These are phyloP conservation scores for Cladosporium sp. DNA, from an alignment of 2,329 filamentous ascomycete species.

Conservation along the genomic window DNA sequence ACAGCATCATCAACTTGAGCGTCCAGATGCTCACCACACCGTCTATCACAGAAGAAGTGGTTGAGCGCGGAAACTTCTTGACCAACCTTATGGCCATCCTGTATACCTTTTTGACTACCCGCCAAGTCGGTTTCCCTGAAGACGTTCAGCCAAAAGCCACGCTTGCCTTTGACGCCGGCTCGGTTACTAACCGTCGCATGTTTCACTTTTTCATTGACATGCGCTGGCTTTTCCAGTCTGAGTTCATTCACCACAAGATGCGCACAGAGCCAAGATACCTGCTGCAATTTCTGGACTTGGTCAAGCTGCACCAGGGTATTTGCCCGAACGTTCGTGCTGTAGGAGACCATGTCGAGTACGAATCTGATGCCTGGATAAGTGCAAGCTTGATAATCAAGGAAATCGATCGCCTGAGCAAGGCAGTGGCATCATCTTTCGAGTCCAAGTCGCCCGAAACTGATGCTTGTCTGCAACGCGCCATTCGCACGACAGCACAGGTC, in stretches of 20 bases:
- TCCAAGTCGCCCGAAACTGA: constrained; percentile 47
- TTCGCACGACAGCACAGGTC: constrained; percentile 70
- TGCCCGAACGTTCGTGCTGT: constrained; percentile 90
- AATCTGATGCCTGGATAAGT: constrained; percentile 96
- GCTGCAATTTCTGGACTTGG: constrained; percentile 89
- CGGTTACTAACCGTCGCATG: constrained; percentile 89
- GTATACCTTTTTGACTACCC: constrained; percentile 93
- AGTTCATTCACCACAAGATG: constrained; percentile 81
- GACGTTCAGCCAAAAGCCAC: constrained; percentile 82
- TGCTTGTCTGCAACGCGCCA: constrained; percentile 64
- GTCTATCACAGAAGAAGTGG: constrained; percentile 92
- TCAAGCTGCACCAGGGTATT: constrained; percentile 94
- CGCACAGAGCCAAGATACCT: constrained; percentile 82
- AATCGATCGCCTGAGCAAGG: constrained; percentile 86
- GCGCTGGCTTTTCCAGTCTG: constrained; percentile 82
- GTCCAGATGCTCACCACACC: constrained; percentile 95
- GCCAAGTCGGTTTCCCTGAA: constrained; percentile 91
- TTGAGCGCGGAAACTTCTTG: constrained; percentile 91
- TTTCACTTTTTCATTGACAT: constrained; percentile 97
- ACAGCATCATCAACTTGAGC: constrained; percentile 97
- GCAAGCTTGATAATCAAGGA: constrained; percentile 91
- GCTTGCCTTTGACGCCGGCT: constrained; percentile 87
- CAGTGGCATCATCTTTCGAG: constrained; percentile 82
- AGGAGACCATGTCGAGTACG: constrained; percentile 95
- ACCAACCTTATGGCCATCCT: constrained; percentile 93